Evolutionary conservation across 2,329 filamentous ascomycete species (phyloP), one percentile per base, ranked within the genome.

Genomic region (Purpureocillium takamizusanense): DNA sequence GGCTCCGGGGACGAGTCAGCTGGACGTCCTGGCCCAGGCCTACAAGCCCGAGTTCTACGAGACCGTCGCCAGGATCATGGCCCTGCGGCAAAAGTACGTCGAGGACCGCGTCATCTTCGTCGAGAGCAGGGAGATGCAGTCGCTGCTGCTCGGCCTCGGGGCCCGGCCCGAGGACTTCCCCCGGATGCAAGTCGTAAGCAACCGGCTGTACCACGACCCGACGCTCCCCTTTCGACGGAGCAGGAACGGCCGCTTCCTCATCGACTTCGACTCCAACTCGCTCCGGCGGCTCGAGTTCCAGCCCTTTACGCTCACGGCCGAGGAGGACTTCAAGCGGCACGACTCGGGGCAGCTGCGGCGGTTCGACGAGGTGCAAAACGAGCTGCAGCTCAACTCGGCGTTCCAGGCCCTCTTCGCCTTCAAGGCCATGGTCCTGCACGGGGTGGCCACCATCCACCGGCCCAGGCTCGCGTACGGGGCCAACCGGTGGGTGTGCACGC

Each of bases 281-380:
- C 33, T 57, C 14, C 46, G 50, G n/a, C 49, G 54, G 2, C 49
- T 55, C 13, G 51, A 56, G 41, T 50, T 49, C 42, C 54, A 56
- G 41, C 54, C 54, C 5, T 56, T 52, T 42, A 38, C 43, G 23
- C 39, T 57, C 10, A 47, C 53, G 2, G 45, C 41, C 2, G 51
- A 49, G 10, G 54, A 57, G 37, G 53, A 56, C 46, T 57, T 52
- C 34, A 50, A 51, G 35, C 52, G 54, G 14, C 47, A 56, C 46
- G 54, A 57, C 47, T 55, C 48, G 12, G 53, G 51, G 28, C 28
- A 48, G 28, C 35, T 52, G 21, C 54, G 55, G 15, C 41, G 42
- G 32, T 58, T 57, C 41, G 42, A 51, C 37, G 52, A 58, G 41
- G 42, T 54, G 23, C 38, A 51, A 31, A 43, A 52, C 29, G 42